phyloP scores from a whole-genome alignment of 495 filamentous ascomycete genomes.

The Aspergillus kassunensis region DNA sequence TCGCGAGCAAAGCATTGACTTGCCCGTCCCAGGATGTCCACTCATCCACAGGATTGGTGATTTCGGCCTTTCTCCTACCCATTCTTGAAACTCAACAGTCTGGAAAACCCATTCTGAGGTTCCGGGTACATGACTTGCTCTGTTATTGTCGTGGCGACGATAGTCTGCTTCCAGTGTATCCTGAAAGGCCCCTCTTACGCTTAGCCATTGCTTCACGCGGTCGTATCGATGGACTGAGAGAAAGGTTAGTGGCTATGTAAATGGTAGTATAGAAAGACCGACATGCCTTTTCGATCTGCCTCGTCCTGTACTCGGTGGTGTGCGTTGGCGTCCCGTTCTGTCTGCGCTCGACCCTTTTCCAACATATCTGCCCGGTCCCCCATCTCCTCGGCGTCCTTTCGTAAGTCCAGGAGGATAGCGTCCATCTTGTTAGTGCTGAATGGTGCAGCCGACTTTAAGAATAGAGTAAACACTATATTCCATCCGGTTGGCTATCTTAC shows the following conservation, averaged over 20 bases:
- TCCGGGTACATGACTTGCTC: not conserved
- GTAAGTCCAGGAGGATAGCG: not conserved
- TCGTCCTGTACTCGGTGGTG: not conserved
- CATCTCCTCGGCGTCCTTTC: not conserved
- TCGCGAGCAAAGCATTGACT: not conserved
- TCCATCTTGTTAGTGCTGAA: not conserved
- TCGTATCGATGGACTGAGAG: not conserved
- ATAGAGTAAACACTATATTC: not conserved
- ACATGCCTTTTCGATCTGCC: not conserved
- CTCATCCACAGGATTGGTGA: not conserved
- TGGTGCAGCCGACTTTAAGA: not conserved
- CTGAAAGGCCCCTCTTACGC: not conserved
- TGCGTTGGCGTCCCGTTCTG: not conserved
- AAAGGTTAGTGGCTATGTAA: not conserved
- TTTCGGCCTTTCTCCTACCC: not conserved
- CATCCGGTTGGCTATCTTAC: not conserved
- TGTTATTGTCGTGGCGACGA: constrained; percentile 1
- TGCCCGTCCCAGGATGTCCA: constrained; percentile 1
- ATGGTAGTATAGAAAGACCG: not conserved
- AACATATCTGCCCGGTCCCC: not conserved
- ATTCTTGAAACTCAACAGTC: not conserved
- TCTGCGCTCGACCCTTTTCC: not conserved
- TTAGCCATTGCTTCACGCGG: not conserved
- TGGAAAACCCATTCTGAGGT: constrained; percentile 5
- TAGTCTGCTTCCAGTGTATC: not conserved